These are phyloP conservation scores for Coemansia sp. DNA, from an alignment of 192 early-diverging fungal genomes.

Conservation along the genomic window DNA sequence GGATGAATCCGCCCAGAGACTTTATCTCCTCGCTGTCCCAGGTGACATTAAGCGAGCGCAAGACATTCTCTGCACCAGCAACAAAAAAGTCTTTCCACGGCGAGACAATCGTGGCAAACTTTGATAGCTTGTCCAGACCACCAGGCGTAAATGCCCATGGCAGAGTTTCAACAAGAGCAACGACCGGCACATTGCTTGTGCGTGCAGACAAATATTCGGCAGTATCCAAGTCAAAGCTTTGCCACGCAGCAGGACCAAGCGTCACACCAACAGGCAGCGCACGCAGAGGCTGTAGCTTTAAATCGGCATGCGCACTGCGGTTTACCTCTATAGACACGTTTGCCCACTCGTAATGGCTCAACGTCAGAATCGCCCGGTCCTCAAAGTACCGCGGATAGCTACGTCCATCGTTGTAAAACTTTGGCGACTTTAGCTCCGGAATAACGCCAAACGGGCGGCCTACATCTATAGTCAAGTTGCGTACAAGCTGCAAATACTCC, in stretches of 20 bases:
- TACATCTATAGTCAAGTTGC: conserved; percentile 29
- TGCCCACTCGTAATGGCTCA: conserved; percentile 45
- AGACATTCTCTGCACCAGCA: conserved; percentile 29
- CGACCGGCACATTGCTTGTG: conserved; percentile 20
- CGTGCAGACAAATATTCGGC: conserved; percentile 36
- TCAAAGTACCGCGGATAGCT: conserved; percentile 43
- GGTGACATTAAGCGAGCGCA: conserved; percentile 18
- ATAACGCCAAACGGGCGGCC: conserved; percentile 45
- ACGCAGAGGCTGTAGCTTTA: conserved; percentile 9
- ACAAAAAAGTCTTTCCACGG: conserved; percentile 53
- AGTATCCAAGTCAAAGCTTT: conserved; percentile 51
- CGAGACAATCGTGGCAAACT: conserved; percentile 36
- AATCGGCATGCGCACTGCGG: conserved; percentile 15
- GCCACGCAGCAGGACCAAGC: conserved; percentile 36
- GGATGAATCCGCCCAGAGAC: conserved; percentile 40
- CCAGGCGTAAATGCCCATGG: conserved; percentile 42
- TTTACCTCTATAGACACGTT: conserved; percentile 21
- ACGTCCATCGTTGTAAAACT: conserved; percentile 33
- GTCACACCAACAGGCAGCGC: conserved; percentile 1
- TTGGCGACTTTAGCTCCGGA: conserved; percentile 51
- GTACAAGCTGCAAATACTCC: conserved; percentile 44
- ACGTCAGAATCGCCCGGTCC: conserved; percentile 41
- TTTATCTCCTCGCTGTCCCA: conserved; percentile 41
- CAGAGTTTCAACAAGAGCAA: conserved; percentile 27
- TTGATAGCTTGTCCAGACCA: conserved; percentile 31